Conservation (phyloP, 2,329 filamentous ascomycete species). For the Blastomyces gilchristii region DNA sequence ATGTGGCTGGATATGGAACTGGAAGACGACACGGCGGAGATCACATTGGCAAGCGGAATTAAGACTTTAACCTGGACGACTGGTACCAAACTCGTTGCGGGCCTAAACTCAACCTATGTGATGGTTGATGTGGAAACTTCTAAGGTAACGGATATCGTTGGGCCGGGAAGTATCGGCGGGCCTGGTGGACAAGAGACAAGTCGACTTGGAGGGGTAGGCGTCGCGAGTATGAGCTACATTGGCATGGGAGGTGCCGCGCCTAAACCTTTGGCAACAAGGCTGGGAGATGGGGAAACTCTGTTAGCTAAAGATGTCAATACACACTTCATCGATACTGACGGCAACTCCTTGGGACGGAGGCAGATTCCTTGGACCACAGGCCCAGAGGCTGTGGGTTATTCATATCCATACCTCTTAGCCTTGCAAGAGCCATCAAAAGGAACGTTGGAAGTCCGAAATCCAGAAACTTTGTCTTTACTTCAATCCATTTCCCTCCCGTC, state of each 20-base stretch:
- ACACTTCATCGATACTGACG: slow-evolving; percentile 75
- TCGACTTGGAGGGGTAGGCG: slow-evolving; percentile 71
- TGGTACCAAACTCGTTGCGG: slow-evolving; percentile 75
- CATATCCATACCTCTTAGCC: slow-evolving; percentile 88
- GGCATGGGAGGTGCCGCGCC: slow-evolving; percentile 86
- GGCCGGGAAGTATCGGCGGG: slow-evolving; percentile 61
- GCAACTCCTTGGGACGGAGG: slow-evolving; percentile 68
- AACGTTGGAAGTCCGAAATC: slow-evolving; percentile 80
- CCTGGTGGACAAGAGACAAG: slow-evolving; percentile 54
- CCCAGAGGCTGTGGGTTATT: slow-evolving; percentile 87
- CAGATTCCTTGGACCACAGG: slow-evolving; percentile 88
- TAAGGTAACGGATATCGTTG: slow-evolving; percentile 65
- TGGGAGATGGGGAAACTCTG: slow-evolving; percentile 74
- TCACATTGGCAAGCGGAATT: slow-evolving; percentile 70
- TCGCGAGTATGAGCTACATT: slow-evolving; percentile 91
- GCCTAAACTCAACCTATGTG: slow-evolving; percentile 84
- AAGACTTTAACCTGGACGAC: slow-evolving; percentile 86
- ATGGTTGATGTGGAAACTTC: slow-evolving; percentile 74
- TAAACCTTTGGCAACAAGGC: slow-evolving; percentile 72
- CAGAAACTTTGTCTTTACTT: slow-evolving; percentile 77
- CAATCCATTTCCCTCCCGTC: slow-evolving; percentile 75
- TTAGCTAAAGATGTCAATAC: slow-evolving; percentile 98
- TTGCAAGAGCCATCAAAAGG: slow-evolving; percentile 76
- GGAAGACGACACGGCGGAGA: slow-evolving; percentile 57
- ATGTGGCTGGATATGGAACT: slow-evolving; percentile 94